Evolutionary conservation across 106 monocot genomes (phyloP).

Genomic region (Apostasia shenzhenica): DNA sequence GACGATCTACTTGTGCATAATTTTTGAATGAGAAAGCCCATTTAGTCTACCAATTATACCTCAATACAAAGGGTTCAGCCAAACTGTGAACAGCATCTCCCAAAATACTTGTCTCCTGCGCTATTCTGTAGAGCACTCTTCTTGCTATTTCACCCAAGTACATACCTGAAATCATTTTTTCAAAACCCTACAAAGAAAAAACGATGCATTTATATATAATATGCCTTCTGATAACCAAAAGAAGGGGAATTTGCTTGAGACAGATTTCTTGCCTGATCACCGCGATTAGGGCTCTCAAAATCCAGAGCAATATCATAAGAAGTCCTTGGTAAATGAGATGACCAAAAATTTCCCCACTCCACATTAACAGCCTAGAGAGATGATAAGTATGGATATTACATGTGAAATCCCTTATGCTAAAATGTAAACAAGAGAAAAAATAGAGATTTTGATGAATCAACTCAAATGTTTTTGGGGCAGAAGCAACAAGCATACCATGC

Average conservation of each 20-base stretch:
- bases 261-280: conserved; percentile 51
- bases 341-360: conserved; percentile 98
- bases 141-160: conserved; percentile 83
- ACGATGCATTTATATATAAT: not conserved
- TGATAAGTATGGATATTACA: not conserved
- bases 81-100: conserved; percentile 37
- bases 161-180: conserved; percentile 93
- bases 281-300: conserved; percentile 62
- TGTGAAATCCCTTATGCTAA: not conserved
- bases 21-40: too few species aligned
- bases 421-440: not conserved
- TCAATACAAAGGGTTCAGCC: conserved; percentile 45
- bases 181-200: conserved; percentile 58
- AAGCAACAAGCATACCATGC: conserved; percentile 48
- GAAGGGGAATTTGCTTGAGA: too few species aligned
- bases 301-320: conserved; percentile 71
- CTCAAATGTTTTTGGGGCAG: not conserved
- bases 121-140: conserved; percentile 56
- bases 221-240: not conserved
- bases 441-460: not conserved
- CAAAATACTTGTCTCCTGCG: conserved; percentile 64
- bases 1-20: too few species aligned
- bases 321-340: conserved; percentile 84
- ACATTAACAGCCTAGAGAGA: conserved; percentile 65
- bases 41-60: conserved; percentile 19